These are phyloP conservation scores for Ceratocystis ficicola DNA, from an alignment of 2,329 filamentous ascomycete species.

Conservation along the genomic window DNA sequence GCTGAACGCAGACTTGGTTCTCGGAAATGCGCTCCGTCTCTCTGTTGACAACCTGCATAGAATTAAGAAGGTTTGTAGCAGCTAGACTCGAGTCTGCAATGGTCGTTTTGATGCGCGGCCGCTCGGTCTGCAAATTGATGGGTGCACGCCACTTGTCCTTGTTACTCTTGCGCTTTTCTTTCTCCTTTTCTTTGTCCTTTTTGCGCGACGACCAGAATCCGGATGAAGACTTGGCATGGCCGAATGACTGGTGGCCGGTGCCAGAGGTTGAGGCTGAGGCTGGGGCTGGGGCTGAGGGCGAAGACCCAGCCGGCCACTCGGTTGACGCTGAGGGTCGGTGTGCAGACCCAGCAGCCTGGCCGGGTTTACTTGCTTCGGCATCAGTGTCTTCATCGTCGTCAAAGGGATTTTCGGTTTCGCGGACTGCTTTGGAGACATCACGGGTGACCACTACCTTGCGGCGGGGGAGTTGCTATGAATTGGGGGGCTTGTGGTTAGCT, in stretches of 20 bases:
- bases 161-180: constrained; percentile 34
- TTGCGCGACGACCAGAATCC: constrained; percentile 35
- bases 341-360: background rate
- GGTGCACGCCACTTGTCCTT: constrained; percentile 47
- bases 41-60: constrained; percentile 79
- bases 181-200: constrained; percentile 39
- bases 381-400: constrained; percentile 52
- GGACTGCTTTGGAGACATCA: constrained; percentile 69
- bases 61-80: constrained; percentile 80
- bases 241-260: constrained; percentile 21
- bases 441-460: constrained; percentile 62
- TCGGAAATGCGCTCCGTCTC: constrained; percentile 80
- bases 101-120: constrained; percentile 72
- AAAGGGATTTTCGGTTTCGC: constrained; percentile 66
- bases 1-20: constrained; percentile 58
- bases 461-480: constrained; percentile 46
- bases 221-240: constrained; percentile 31
- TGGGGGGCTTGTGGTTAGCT: background rate
- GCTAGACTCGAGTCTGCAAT: constrained; percentile 84
- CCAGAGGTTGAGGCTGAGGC: background rate
- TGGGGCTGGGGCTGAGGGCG: constrained; percentile 21
- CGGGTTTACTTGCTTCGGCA: constrained; percentile 24
- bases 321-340: constrained; percentile 2
- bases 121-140: constrained; percentile 80
- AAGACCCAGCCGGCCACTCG: constrained; percentile 20